A percentile compares a stretch with the other conserved stretches of the same genome.
phyloP scores from a whole-genome alignment of 495 filamentous ascomycete genomes.

The Xylaria venustula region DNA sequence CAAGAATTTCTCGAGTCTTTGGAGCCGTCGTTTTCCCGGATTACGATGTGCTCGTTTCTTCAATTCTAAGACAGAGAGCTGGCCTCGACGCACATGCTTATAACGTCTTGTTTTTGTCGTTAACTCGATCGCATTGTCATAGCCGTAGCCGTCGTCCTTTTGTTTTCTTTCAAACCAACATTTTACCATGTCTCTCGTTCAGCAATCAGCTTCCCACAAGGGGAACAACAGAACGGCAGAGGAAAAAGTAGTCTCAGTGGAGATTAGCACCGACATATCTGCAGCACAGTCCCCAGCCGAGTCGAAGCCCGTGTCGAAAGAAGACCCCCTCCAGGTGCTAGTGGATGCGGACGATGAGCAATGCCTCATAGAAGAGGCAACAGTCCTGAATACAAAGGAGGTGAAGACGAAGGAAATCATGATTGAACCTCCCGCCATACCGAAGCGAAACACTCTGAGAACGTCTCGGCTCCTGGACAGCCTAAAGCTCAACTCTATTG shows the following conservation, averaged over 20 bases:
- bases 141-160: constrained; percentile 1
- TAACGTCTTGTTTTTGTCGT: constrained; percentile 21
- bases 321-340: constrained; percentile 25
- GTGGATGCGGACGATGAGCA: constrained; percentile 25
- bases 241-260: constrained; percentile 11
- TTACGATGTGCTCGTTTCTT: constrained; percentile 19
- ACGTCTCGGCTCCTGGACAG: constrained; percentile 40
- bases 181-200: constrained; percentile 25
- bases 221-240: constrained; percentile 6
- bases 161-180: not conserved
- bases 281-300: constrained; percentile 19
- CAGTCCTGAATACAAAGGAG: constrained; percentile 24
- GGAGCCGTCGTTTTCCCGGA: constrained; percentile 3
- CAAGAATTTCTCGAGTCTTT: not conserved
- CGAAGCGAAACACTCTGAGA: constrained; percentile 44
- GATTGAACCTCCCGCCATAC: constrained; percentile 32
- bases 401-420: constrained; percentile 25
- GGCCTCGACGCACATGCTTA: constrained; percentile 28
- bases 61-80: constrained; percentile 26
- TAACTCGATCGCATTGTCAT: constrained; percentile 17
- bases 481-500: constrained; percentile 39
- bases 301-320: constrained; percentile 19
- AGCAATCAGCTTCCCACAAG: constrained; percentile 11
- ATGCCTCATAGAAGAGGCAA: constrained; percentile 28
- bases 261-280: constrained; percentile 13